A percentile compares a stretch with the other conserved stretches of the same genome.
These are phyloP conservation scores for Apodospora peruviana DNA, from an alignment of 495 filamentous ascomycete genomes.

Conservation along the genomic window DNA sequence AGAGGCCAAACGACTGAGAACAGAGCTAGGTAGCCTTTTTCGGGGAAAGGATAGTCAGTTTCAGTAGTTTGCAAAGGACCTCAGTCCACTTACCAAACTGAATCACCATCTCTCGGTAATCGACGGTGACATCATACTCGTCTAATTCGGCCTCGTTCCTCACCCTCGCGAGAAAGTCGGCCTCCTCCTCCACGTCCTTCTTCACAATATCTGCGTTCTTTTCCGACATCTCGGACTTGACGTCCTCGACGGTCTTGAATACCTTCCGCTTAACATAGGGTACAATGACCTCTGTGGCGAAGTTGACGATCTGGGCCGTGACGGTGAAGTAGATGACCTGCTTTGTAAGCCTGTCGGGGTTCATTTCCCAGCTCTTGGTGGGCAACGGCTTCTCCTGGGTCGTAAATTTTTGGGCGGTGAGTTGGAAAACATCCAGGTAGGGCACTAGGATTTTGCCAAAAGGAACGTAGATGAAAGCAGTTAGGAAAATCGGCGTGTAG, in stretches of 20 bases:
- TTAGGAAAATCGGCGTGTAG: slow-evolving; percentile 86
- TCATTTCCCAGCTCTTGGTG: slow-evolving; percentile 70
- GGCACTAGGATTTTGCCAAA: slow-evolving; percentile 85
- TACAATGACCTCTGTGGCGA: slow-evolving; percentile 79
- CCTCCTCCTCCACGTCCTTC: slow-evolving; percentile 67
- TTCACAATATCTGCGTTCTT: slow-evolving; percentile 37
- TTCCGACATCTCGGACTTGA: slow-evolving; percentile 48
- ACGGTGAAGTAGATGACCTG: slow-evolving; percentile 98
- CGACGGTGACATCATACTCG: slow-evolving; percentile 79
- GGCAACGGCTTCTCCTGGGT: slow-evolving; percentile 62
- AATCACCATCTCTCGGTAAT: slow-evolving; percentile 92
- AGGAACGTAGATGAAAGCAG: slow-evolving; percentile 94
- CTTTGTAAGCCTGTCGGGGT: slow-evolving; percentile 76
- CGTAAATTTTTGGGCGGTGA: slow-evolving; percentile 71
- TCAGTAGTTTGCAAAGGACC: not conserved
- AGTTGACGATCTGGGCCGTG: slow-evolving; percentile 86
- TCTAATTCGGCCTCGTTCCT: slow-evolving; percentile 81
- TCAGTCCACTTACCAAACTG: slow-evolving; percentile 51
- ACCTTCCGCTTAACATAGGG: slow-evolving; percentile 75
- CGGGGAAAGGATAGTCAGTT: slow-evolving; percentile 14
- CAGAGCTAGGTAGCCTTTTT: slow-evolving; percentile 75
- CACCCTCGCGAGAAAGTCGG: slow-evolving; percentile 70
- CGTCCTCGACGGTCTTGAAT: slow-evolving; percentile 67
- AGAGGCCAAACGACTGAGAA: slow-evolving; percentile 94
- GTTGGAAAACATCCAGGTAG: slow-evolving; percentile 78